A percentile compares a stretch with the other conserved stretches of the same genome.
Conservation (phyloP, 2,329 filamentous ascomycete species). For the Colletotrichum tabaci region DNA sequence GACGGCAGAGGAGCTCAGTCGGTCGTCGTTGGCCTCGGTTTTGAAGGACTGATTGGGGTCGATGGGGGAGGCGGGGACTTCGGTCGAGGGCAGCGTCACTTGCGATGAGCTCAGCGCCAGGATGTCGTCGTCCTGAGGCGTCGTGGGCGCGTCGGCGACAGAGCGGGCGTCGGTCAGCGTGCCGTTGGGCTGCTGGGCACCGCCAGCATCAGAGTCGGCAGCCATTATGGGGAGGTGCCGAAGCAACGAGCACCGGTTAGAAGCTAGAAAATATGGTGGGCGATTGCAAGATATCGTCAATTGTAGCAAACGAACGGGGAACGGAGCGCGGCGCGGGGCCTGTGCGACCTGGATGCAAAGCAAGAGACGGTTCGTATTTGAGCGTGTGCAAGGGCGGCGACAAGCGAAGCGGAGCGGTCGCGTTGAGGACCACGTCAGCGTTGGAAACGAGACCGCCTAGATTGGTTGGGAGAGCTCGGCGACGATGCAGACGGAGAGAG, state of each 20-base stretch:
- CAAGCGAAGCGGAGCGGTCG: neutral
- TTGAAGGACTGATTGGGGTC: slow-evolving; percentile 65
- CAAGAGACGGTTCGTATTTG: neutral
- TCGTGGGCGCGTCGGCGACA: slow-evolving; percentile 52
- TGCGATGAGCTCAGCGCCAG: slow-evolving; percentile 59
- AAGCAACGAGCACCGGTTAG: slow-evolving; percentile 5
- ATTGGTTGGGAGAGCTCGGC: slow-evolving; percentile 17
- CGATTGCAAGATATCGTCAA: neutral
- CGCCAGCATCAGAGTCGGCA: slow-evolving; percentile 53
- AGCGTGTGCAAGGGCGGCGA: slow-evolving; percentile 20
- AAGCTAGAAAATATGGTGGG: neutral
- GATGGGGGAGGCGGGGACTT: slow-evolving; percentile 67
- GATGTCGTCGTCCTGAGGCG: slow-evolving; percentile 49
- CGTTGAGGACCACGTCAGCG: slow-evolving; percentile 41
- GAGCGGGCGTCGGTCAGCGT: slow-evolving; percentile 43
- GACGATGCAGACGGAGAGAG: slow-evolving; percentile 9
- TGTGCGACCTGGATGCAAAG: neutral
- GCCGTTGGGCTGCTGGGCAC: slow-evolving; percentile 52
- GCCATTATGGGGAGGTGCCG: slow-evolving; percentile 50
- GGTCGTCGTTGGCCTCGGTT: slow-evolving; percentile 65
- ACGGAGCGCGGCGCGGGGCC: neutral
- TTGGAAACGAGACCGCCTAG: slow-evolving; percentile 24
- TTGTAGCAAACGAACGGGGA: neutral
- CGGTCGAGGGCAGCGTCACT: slow-evolving; percentile 71
- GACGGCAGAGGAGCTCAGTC: slow-evolving; percentile 56